Evolutionary conservation across 164 flowering plant species (phyloP), one percentile per base, ranked within the genome.

Genomic region (Stephania yunnanensis): DNA sequence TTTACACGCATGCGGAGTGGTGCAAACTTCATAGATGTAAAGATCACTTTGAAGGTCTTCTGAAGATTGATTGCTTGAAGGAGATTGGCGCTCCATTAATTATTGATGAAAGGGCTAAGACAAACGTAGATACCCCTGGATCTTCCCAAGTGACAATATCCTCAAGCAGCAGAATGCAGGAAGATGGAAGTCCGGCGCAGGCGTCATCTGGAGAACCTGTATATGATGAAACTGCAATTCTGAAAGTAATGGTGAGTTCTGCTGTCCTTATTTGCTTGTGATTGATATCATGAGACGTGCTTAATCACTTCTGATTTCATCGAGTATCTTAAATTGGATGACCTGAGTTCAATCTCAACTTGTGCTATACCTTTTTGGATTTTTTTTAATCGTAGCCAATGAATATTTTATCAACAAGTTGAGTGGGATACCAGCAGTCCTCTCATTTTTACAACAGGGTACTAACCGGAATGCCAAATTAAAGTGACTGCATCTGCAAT

Each of bases 231-330:
- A 84, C 75, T 84, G 96, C 98, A 64, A 92, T 96, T 66, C 88
- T 96, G 4, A 96, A 96, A 89, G 99, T 96, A 36, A 96, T 96
- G 99, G 99, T 96, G 76, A 91, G 97, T 84, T 72, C 1, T 73
- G 13, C n/a, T 58, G 9, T 64, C 17, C 13, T 46, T 63, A 19
- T 46, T 55, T 58, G 7, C 65, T 58, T 58, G 65, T 58, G 22
- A 58, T 58, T 58, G 65, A 58, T 19, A 58, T 58, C 22, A 19
- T n/a, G 65, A 17, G 65, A 20, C 65, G n/a, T 58, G 7, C n/a
- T 7, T 7, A 15, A 6, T 17, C 7, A 19, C 22, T 58, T 58
- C 25, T 20, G n/a, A 58, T 19, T 58, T n/a, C 65, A 15, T 58
- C 3, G 22, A 2, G 65, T 58, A 17, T 58, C 22, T 8, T 58